Evolutionary conservation across 2,329 filamentous ascomycete genomes (phyloP).

Genomic region (Karstenula rhodostoma): DNA sequence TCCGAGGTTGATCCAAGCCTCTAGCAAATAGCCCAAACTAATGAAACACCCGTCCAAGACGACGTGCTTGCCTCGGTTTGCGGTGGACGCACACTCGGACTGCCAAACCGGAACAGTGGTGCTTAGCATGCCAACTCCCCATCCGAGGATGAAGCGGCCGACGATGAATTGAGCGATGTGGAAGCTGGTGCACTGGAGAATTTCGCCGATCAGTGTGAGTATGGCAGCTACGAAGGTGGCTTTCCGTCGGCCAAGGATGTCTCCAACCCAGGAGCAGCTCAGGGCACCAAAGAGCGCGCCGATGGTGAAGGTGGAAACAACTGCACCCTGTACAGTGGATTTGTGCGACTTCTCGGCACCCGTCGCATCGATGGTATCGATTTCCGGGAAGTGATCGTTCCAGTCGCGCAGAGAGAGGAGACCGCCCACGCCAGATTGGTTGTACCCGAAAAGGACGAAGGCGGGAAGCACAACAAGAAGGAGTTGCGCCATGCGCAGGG

Average conservation of each 20-base stretch:
- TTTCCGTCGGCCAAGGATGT: slow-evolving; percentile 55
- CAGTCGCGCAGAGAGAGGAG: slow-evolving; percentile 53
- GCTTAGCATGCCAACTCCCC: slow-evolving; percentile 55
- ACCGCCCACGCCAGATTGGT: slow-evolving; percentile 60
- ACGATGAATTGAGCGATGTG: slow-evolving; percentile 57
- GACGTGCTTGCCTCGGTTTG: slow-evolving; percentile 52
- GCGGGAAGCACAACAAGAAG: slow-evolving; percentile 50
- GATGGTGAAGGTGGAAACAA: slow-evolving; percentile 56
- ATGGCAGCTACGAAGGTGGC: slow-evolving; percentile 54
- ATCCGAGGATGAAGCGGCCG: slow-evolving; percentile 55
- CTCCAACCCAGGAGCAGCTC: slow-evolving; percentile 56
- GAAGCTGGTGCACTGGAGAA: slow-evolving; percentile 56
- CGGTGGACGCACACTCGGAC: slow-evolving; percentile 49
- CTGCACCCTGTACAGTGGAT: slow-evolving; percentile 55
- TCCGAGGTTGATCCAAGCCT: slow-evolving; percentile 60
- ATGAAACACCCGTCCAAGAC: slow-evolving; percentile 58
- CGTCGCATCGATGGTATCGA: slow-evolving; percentile 56
- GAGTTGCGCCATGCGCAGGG: slow-evolving; percentile 43
- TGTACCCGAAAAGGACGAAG: slow-evolving; percentile 62
- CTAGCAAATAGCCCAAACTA: slow-evolving; percentile 54
- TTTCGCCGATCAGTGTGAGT: slow-evolving; percentile 54
- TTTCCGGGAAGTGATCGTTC: slow-evolving; percentile 57
- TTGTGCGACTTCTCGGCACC: slow-evolving; percentile 55
- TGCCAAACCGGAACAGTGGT: slow-evolving; percentile 60
- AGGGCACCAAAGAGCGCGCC: slow-evolving; percentile 58